Evolutionary conservation across 208 protist species (phyloP), one percentile per base, ranked within the genome.

Genomic region (Herpetomonas tarakana): DNA sequence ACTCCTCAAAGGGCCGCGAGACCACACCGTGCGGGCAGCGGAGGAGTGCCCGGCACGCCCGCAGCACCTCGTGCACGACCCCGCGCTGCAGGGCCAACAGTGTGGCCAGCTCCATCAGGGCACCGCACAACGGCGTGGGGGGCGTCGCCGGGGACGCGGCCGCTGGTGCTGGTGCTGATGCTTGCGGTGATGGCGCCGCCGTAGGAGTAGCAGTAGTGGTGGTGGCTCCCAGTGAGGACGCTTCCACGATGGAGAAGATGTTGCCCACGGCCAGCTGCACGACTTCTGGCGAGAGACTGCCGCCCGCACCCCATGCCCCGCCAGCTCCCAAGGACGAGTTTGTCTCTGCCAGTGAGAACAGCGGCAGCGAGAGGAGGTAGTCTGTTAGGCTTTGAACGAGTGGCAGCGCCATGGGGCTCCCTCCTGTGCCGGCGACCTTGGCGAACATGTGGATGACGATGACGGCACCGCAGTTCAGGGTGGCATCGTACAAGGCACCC

Each of bases 371-470:
- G 25, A 84, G 71, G 14, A 95, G 68, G 61, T 90, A 91, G 50
- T 89, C 83, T 29, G 72, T 69, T 30, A 95, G 66, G 50, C 74
- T 90, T 26, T 65, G 18, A 26, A 92, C 70, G n/a, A 92, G 69
- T 3, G 87, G 78, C 9, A 76, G 57, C 25, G 76, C 81, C 45
- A 91, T 56, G 21, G 60, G 72, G 41, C 63, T 49, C 6, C 53
- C 68, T 28, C 47, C 52, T 27, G 66, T 63, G 22, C 54, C 55
- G 22, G 67, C 66, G 25, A 60, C 78, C 44, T 49, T 49, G 18
- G 68, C 68, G 59, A 94, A 89, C 45, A 92, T 74, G 60, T 92
- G 83, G 52, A 89, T 74, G 25, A 95, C 71, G 46, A 92, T 75
- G 19, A 91, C 76, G 3, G 81, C 85, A n/a, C 88, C 85, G 62